Evolutionary conservation across 257 asterid genomes (phyloP).

Genomic region (Echium plantagineum): DNA sequence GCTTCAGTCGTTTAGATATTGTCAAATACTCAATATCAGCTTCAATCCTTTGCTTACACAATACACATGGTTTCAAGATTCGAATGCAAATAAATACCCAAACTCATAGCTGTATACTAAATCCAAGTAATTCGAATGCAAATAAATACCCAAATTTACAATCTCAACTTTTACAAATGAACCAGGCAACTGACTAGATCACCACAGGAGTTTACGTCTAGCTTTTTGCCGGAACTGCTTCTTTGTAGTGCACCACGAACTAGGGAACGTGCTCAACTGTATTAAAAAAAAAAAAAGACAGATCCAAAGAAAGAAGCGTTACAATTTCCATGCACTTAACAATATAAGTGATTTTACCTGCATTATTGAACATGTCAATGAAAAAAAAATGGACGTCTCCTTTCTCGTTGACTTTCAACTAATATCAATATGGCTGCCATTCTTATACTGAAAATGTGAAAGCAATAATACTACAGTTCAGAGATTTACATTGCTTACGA

Average conservation of each 20-base stretch:
- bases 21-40: no score
- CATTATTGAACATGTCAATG: no score
- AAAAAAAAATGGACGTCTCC: background rate
- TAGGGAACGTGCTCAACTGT: conserved; percentile 72
- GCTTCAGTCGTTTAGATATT: no score
- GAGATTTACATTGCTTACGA: conserved; percentile 70
- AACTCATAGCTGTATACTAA: background rate
- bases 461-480: conserved; percentile 1
- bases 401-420: no score
- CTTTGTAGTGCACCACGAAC: conserved; percentile 67
- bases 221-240: conserved; percentile 54
- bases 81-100: no score
- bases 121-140: background rate
- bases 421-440: no score
- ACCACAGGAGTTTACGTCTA: conserved; percentile 58
- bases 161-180: background rate
- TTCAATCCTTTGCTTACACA: no score
- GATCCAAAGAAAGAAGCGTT: background rate
- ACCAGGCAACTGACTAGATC: background rate
- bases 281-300: conserved; percentile 8
- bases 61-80: no score
- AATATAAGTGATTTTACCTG: no score
- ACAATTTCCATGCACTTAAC: background rate
- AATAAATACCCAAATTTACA: background rate
- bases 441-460: no score